phyloP scores from a whole-genome alignment of 108 stramenopile genomes.

The Fistulifera pelliculosa region DNA sequence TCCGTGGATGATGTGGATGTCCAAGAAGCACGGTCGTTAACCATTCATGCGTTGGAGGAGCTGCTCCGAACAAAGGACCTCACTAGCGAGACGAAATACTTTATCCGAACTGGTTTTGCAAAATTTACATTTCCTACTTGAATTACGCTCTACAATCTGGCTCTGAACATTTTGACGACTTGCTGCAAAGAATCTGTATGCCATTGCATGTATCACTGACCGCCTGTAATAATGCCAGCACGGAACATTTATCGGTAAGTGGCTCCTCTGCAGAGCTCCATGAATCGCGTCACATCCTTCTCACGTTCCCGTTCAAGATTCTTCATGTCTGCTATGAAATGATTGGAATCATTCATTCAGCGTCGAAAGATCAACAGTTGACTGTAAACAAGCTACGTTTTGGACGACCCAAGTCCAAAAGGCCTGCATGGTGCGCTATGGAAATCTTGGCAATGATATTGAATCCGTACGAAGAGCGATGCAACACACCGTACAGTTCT shows the following conservation, averaged over 20 bases:
- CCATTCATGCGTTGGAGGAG: too few species aligned
- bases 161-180: neutral
- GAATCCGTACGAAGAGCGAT: conserved; percentile 41
- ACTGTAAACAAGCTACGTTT: conserved; percentile 47
- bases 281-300: neutral
- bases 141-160: conserved; percentile 20
- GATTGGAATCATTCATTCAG: conserved; percentile 16
- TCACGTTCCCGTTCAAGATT: conserved; percentile 15
- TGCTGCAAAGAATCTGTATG: conserved; percentile 27
- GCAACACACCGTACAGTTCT: conserved; percentile 59
- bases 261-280: neutral
- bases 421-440: conserved; percentile 59
- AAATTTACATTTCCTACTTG: conserved; percentile 54
- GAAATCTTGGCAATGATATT: conserved; percentile 42
- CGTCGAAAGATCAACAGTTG: conserved; percentile 12
- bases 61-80: too few species aligned
- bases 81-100: conserved; percentile 8
- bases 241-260: conserved; percentile 55
- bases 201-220: conserved; percentile 60
- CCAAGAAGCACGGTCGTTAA: too few species aligned
- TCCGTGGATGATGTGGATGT: too few species aligned
- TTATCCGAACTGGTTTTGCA: conserved; percentile 36
- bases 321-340: conserved; percentile 65
- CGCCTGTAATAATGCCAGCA: conserved; percentile 59
- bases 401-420: conserved; percentile 74